These are phyloP conservation scores for Panicum hallii DNA, from an alignment of 202 grass and related monocot species.

Conservation along the genomic window DNA sequence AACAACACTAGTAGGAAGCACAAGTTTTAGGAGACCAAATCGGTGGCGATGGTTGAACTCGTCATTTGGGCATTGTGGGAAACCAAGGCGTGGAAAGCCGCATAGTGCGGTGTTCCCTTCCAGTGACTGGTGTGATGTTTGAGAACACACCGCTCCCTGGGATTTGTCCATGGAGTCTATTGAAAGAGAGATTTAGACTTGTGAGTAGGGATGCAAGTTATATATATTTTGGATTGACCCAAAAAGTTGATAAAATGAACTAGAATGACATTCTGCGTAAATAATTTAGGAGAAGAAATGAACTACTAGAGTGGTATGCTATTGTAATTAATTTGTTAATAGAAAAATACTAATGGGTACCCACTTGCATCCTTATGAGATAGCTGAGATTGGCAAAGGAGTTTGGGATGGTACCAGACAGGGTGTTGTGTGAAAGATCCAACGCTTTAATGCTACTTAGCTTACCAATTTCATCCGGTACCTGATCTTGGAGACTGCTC, in stretches of 20 bases:
- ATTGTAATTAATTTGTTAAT: too few relatives aligned
- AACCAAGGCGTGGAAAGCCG: slow-evolving; percentile 39
- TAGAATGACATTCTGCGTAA: too few relatives aligned
- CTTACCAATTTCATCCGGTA: slow-evolving; percentile 44
- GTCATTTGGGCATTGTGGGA: slow-evolving; percentile 32
- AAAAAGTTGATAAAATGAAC: too few relatives aligned
- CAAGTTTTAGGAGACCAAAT: slow-evolving; percentile 36
- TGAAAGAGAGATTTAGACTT: slow-evolving; percentile 65
- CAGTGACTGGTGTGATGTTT: slow-evolving; percentile 52
- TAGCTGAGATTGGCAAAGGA: slow-evolving; percentile 40
- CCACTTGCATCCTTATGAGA: too few relatives aligned
- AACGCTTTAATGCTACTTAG: slow-evolving; percentile 48
- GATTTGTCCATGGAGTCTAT: slow-evolving; percentile 52
- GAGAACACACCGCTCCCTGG: slow-evolving; percentile 49
- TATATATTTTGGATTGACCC: too few relatives aligned
- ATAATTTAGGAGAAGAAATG: too few relatives aligned
- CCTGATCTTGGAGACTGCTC: slow-evolving; percentile 44
- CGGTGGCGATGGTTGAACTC: background rate
- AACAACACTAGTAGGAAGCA: slow-evolving; percentile 46
- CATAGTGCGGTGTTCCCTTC: slow-evolving; percentile 50
- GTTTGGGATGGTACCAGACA: slow-evolving; percentile 56
- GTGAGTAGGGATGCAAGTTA: too few relatives aligned
- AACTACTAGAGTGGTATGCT: too few relatives aligned
- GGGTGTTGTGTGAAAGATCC: slow-evolving; percentile 53
- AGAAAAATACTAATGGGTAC: too few relatives aligned